Evolutionary conservation across 176 grass and related monocot genomes (phyloP), one percentile per base, ranked within the genome.

Genomic region (Saccharum officinarum): DNA sequence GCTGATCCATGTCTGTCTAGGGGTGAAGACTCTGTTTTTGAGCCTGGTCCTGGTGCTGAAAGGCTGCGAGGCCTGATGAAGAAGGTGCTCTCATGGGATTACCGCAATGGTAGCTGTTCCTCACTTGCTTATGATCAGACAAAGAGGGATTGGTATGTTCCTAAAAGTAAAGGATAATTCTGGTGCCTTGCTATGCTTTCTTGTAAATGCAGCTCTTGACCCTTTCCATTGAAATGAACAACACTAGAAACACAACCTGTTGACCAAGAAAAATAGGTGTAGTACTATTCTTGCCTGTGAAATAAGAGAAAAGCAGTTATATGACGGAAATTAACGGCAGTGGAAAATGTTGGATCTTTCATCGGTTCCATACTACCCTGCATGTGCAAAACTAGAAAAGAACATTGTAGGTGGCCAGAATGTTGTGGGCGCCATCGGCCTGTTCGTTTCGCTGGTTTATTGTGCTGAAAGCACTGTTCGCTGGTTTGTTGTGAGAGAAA

Each of bases 101-200:
- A 92, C 67, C 88, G 90, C 76, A 92, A 91, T 0, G 94, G 86
- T 2, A 99, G 93, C 79, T 99, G 94, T 84, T 99, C 94, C 0
- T 79, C 90, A 0, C 88, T 92, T 20, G 46, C 84, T 55, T 96
- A 99, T 71, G 92, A 96, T 61, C 97, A 96, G 78, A 92, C 84
- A n/a, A 94, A 88, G 57, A 86, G 97, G 84, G 90, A 91, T 70
- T 99, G 94, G 94, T 87, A 88, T 68, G 65, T 84, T 71, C 80
- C 86, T n/a, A 85, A 66, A 76, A 31, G 69, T 46, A 84, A 8
- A 84, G 85, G 76, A 63, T 88, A 38, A 37, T 76, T 47, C 40
- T 71, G 64, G 10, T 77, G n/a, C 5, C 65, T 25, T 79, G n/a
- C 65, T 65, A 52, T 64, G 33, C 14, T 75, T 76, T 69, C 75